Evolutionary conservation across 371 early-diverging fungal genomes (phyloP), one percentile per base, ranked within the genome.

Genomic region (Capillidium heterosporum): DNA sequence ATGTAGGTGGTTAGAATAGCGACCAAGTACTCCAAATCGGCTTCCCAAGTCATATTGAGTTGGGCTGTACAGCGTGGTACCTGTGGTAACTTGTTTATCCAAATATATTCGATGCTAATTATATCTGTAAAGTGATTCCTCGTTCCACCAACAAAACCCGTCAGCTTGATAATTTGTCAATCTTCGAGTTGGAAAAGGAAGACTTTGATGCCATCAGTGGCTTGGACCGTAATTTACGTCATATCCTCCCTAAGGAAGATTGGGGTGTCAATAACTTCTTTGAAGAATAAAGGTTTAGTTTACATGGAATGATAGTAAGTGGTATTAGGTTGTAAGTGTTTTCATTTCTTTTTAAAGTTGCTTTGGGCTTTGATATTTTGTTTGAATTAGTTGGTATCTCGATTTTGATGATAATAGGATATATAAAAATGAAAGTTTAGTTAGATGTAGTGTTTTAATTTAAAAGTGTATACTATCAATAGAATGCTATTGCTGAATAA

Each of bases 21-120:
- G 21, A 61, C 77, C 60, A 82, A 81, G 61, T 73, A 85, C 67
- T 70, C 74, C 55, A 80, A 74, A 58, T 64, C 80, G 11, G 71
- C 82, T 35, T 82, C 81, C 17, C 86, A 87, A 63, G 74, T 88
- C 50, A 65, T 85, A 21, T 66, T 89, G 23, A 71, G 78, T 21
- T 91, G 87, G 86, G 80, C 74, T 48, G 65, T 77, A 15, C 75
- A 83, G 67, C 76, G 81, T 55, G 80, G 79, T 19, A 72, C 70
- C 24, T 65, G 67, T 19, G 81, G 53, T 53, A 44, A 44, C 4
- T 44, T 44, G 5, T 19, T 7, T 19, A 15, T 44, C 10, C 40
- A 13, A 40, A n/a, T 40, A 40, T 40, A 13, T 10, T 15, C 19
- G 5, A 7, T 44, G 7, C 23, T 44, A 19, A 19, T 44, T 19